phyloP scores from a whole-genome alignment of 1,284 basidiomycete genomes.

The Somion occarium region DNA sequence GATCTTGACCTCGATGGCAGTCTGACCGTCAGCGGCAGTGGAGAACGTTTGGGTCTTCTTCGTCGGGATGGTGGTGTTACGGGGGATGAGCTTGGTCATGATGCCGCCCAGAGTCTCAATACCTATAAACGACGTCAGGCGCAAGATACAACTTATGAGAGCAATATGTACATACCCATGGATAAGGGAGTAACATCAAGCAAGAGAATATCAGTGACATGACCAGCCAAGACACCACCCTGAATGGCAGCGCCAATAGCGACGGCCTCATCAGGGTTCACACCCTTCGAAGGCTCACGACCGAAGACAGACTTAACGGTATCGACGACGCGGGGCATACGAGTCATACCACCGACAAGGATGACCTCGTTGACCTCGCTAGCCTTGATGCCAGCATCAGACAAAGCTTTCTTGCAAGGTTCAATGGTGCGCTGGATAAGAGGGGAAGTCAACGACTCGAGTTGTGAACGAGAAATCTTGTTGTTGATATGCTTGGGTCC shows the following conservation, averaged over 20 bases:
- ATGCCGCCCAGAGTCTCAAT: slow-evolving; percentile 98
- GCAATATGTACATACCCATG: slow-evolving; percentile 50
- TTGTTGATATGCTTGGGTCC: slow-evolving; percentile 97
- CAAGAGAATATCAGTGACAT: slow-evolving; percentile 94
- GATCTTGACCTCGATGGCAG: slow-evolving; percentile 95
- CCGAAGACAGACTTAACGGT: slow-evolving; percentile 93
- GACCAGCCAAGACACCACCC: slow-evolving; percentile 94
- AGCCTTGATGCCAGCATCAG: slow-evolving; percentile 89
- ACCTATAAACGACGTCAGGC: slow-evolving; percentile 41
- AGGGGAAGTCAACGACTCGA: slow-evolving; percentile 81
- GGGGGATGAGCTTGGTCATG: slow-evolving; percentile 94
- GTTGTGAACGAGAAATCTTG: slow-evolving; percentile 84
- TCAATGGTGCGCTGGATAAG: slow-evolving; percentile 90
- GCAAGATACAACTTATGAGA: neutral
- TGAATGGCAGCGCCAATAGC: slow-evolving; percentile 98
- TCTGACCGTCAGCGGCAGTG: slow-evolving; percentile 95
- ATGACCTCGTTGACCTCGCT: slow-evolving; percentile 95
- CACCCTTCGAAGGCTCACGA: slow-evolving; percentile 94
- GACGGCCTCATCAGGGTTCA: slow-evolving; percentile 95
- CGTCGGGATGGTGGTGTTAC: slow-evolving; percentile 98
- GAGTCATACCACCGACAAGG: slow-evolving; percentile 96
- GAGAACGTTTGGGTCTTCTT: slow-evolving; percentile 99
- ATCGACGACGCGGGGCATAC: slow-evolving; percentile 94
- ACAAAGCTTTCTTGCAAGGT: slow-evolving; percentile 96
- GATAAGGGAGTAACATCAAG: slow-evolving; percentile 95